A percentile compares a stretch with the other conserved stretches of the same genome.
phyloP scores from a whole-genome alignment of 306 rosid species.

The Dryas alaskensis region DNA sequence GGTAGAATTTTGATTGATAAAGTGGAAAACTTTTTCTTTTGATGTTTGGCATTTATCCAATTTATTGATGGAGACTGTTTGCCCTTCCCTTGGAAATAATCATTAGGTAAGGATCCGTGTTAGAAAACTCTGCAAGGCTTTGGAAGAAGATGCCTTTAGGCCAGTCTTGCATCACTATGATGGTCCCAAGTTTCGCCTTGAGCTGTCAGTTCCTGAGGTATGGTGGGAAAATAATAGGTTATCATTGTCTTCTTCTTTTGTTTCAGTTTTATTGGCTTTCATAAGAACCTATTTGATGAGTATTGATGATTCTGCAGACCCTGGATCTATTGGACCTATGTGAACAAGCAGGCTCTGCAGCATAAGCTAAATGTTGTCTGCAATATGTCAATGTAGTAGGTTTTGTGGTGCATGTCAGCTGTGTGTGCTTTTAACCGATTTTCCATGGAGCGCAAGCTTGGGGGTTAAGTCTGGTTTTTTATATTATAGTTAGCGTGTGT shows the following conservation, averaged over 20 bases:
- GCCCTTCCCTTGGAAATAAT: background rate
- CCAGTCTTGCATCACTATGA: slow-evolving; percentile 98
- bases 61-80: background rate
- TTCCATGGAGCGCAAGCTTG: slow-evolving; percentile 97
- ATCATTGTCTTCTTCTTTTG: background rate
- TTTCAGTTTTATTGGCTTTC: background rate
- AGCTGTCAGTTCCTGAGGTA: slow-evolving; percentile 98
- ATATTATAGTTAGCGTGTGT: slow-evolving; percentile 27
- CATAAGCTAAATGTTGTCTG: slow-evolving; percentile 45
- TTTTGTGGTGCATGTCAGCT: slow-evolving; percentile 50
- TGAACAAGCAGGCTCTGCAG: slow-evolving; percentile 85
- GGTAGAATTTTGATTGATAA: slow-evolving; percentile 46
- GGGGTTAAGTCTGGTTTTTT: slow-evolving; percentile 42
- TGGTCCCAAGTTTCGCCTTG: slow-evolving; percentile 99
- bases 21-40: background rate
- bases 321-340: slow-evolving; percentile 90
- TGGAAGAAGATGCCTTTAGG: slow-evolving; percentile 98
- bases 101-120: slow-evolving; percentile 74
- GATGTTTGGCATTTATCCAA: slow-evolving; percentile 10
- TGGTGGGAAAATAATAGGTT: background rate
- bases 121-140: slow-evolving; percentile 82
- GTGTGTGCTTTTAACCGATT: slow-evolving; percentile 61
- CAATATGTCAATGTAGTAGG: slow-evolving; percentile 38
- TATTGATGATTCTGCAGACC: slow-evolving; percentile 56
- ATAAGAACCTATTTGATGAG: background rate